Percentiles rank a stretch among this genome's conserved stretches.
Conservation (phyloP, 306 rosid genomes). For the Prinsepia uniflora region DNA sequence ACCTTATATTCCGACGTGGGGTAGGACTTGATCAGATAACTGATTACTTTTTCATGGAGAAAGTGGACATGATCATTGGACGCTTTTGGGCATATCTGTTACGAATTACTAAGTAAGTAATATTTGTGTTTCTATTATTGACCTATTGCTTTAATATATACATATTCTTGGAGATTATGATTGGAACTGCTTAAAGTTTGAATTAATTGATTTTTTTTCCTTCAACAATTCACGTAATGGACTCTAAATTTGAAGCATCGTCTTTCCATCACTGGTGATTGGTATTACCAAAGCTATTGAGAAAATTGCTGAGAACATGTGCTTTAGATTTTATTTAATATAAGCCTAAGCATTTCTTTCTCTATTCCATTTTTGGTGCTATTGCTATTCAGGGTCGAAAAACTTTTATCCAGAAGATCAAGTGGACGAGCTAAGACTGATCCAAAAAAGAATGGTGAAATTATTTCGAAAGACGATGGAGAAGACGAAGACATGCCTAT, state of each 20-base stretch:
- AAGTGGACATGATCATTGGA: slow-evolving; percentile 83
- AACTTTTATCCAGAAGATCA: slow-evolving; percentile 54
- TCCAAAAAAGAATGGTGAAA: slow-evolving; percentile 48
- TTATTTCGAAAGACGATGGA: slow-evolving; percentile 38
- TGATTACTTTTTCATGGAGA: slow-evolving; percentile 85
- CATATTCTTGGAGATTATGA: background rate
- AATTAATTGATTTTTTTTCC: background rate
- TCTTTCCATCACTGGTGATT: background rate
- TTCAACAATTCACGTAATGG: background rate
- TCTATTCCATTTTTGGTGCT: background rate
- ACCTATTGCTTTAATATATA: background rate
- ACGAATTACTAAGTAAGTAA: slow-evolving; percentile 54
- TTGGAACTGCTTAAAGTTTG: background rate
- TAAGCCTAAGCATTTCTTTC: background rate
- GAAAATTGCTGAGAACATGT: background rate
- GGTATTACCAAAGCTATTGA: background rate
- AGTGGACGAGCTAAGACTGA: slow-evolving; percentile 38
- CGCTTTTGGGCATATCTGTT: slow-evolving; percentile 75
- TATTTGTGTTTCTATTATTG: background rate
- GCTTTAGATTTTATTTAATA: background rate
- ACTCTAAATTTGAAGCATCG: background rate
- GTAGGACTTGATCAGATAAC: slow-evolving; percentile 75
- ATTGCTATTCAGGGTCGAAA: slow-evolving; percentile 61
- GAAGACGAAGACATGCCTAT: slow-evolving; percentile 58
- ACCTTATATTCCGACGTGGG: slow-evolving; percentile 85